Evolutionary conservation across 2,329 filamentous ascomycete genomes (phyloP), one percentile per base, ranked within the genome.

Genomic region (Alternaria brassicicola): DNA sequence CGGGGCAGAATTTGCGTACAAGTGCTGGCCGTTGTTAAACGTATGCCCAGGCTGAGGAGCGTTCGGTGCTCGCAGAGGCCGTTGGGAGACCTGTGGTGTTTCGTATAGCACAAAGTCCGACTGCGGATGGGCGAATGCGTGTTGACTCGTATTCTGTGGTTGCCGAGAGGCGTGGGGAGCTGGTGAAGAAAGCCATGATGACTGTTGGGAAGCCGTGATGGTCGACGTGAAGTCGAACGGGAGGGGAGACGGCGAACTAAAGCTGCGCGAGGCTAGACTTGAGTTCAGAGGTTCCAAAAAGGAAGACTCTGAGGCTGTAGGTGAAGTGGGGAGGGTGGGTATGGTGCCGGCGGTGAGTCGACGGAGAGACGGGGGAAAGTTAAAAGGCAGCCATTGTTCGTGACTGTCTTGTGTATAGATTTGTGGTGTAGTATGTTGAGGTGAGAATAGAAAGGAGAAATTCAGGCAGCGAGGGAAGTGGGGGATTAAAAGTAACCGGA

Each of bases 91-190:
- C 73, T 66, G 78, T 65, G 77, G 77, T 72, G 83, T 80, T 71
- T 84, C 79, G 88, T 88, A 91, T 84, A 93, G 86, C 81, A 91
- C 88, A 78, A 93, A 93, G 88, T 93, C 90, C 83, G 89, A 84
- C 74, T 85, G 85, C 57, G 79, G 83, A 63, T 57, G 76, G 55
- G 73, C 77, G 78, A 80, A 81, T 70, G 74, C 76, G 70, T 75
- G 76, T 74, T 78, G 72, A 70, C 70, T 70, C 59, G 70, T 73
- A 67, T 69, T 73, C 69, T 82, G 81, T 77, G 80, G 82, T 78
- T 81, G 80, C 78, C 80, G 75, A 79, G 77, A 76, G 78, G 81
- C 78, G 79, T 78, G 72, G 75, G 80, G 73, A 78, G 81, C 77
- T 79, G 81, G 78, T 86, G 87, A 88, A 85, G 89, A 86, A 88